A percentile compares a stretch with the other conserved stretches of the same genome.
phyloP scores from a whole-genome alignment of 805 yeast genomes.

The Teunomyces funiuensis region DNA sequence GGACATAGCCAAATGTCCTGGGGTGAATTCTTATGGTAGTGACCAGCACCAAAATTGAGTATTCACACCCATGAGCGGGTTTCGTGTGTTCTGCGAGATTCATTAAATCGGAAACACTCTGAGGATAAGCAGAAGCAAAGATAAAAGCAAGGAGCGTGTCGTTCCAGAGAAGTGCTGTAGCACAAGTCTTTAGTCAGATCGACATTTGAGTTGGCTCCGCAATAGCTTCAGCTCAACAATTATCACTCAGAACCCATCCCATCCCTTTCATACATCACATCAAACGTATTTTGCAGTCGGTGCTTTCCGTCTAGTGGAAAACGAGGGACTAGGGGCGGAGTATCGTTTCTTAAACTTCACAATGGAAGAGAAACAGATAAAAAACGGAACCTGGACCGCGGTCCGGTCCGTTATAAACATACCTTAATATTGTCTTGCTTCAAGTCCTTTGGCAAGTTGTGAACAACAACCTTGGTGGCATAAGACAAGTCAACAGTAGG shows the following conservation, averaged over 20 bases:
- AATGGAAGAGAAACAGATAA: background rate
- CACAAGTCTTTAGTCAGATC: no score
- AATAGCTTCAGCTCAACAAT: no score
- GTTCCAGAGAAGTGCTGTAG: no score
- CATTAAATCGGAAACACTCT: constrained; percentile 4
- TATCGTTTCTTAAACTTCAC: background rate
- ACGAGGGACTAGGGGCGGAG: background rate
- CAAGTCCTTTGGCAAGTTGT: constrained; percentile 82
- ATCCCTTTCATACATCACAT: background rate
- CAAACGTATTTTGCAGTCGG: background rate
- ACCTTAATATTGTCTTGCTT: constrained; percentile 82
- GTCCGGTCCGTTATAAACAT: constrained; percentile 49
- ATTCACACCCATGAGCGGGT: background rate
- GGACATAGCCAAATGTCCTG: background rate
- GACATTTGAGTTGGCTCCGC: no score
- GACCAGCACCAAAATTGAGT: constrained; percentile 2
- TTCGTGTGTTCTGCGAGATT: constrained; percentile 1
- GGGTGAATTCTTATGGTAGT: background rate
- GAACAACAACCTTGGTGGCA: constrained; percentile 82
- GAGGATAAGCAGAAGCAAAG: background rate
- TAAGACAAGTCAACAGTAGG: constrained; percentile 45
- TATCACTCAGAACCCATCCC: background rate
- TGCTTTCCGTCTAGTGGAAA: background rate
- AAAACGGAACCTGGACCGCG: background rate
- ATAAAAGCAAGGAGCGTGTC: background rate